Evolutionary conservation across 441 rosid genomes (phyloP).

Genomic region (Kokia cookei): DNA sequence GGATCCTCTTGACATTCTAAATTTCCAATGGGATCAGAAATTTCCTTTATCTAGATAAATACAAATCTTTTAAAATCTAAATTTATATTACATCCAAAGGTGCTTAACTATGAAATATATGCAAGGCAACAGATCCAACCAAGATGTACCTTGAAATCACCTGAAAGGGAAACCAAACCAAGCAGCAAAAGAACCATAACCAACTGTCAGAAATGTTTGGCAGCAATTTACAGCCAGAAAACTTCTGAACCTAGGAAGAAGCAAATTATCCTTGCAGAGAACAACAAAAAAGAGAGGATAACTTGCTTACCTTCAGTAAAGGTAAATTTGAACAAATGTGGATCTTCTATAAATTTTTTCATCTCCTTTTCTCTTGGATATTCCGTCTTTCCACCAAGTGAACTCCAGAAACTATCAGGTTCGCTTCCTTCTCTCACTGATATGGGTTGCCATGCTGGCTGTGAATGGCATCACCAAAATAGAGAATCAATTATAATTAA

Average conservation of each 20-base stretch:
- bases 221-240: constrained; percentile 30
- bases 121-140: constrained; percentile 8
- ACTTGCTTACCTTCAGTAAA: constrained; percentile 49
- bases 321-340: constrained; percentile 50
- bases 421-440: constrained; percentile 86
- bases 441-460: constrained; percentile 77
- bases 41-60: neutral
- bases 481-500: neutral
- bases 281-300: constrained; percentile 17
- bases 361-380: constrained; percentile 58
- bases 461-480: constrained; percentile 22
- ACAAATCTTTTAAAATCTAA: neutral
- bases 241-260: constrained; percentile 39
- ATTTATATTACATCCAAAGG: neutral
- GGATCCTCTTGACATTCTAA: neutral
- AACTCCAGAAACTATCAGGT: constrained; percentile 80
- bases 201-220: constrained; percentile 32
- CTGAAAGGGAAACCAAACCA: constrained; percentile 38
- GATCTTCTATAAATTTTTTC: constrained; percentile 50
- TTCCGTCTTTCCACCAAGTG: constrained; percentile 83
- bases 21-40: neutral
- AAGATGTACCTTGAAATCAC: constrained; percentile 52
- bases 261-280: constrained; percentile 29
- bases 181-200: constrained; percentile 32
- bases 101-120: constrained; percentile 14